These are phyloP conservation scores for Arctium lappa DNA, from an alignment of 129 eudicot species.

Conservation along the genomic window DNA sequence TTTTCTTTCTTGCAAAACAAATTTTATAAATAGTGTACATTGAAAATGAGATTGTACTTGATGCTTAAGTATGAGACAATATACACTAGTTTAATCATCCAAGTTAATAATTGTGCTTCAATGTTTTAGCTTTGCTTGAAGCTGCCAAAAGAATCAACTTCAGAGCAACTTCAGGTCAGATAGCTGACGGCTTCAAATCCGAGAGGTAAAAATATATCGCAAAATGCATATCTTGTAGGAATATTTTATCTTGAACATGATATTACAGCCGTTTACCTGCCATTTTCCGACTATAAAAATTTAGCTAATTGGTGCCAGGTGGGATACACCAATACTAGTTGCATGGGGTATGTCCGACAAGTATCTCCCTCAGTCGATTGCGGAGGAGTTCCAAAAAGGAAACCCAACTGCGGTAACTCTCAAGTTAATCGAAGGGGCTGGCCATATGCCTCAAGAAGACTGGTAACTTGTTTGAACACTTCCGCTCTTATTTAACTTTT, in stretches of 20 bases:
- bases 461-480: constrained; percentile 46
- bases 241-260: not conserved
- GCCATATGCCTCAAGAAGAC: constrained; percentile 99
- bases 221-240: not conserved
- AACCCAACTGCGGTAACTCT: constrained; percentile 66
- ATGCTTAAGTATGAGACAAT: not conserved
- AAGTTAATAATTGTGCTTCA: not conserved
- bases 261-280: constrained; percentile 2
- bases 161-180: constrained; percentile 58
- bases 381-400: constrained; percentile 82
- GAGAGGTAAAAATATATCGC: constrained; percentile 51
- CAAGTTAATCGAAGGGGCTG: constrained; percentile 94
- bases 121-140: constrained; percentile 83
- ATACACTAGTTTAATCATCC: not conserved
- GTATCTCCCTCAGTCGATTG: constrained; percentile 91
- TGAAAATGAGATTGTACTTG: not conserved
- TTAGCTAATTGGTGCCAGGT: constrained; percentile 42
- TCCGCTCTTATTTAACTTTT: not conserved
- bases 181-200: constrained; percentile 85
- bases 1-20: not conserved
- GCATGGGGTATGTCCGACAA: constrained; percentile 98
- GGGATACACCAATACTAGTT: constrained; percentile 78
- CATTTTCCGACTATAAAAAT: constrained; percentile 1
- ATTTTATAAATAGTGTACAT: not conserved
- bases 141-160: constrained; percentile 73